Evolutionary conservation across 768 basidiomycete genomes (phyloP).

Genomic region (Cyclocybe aegerita): DNA sequence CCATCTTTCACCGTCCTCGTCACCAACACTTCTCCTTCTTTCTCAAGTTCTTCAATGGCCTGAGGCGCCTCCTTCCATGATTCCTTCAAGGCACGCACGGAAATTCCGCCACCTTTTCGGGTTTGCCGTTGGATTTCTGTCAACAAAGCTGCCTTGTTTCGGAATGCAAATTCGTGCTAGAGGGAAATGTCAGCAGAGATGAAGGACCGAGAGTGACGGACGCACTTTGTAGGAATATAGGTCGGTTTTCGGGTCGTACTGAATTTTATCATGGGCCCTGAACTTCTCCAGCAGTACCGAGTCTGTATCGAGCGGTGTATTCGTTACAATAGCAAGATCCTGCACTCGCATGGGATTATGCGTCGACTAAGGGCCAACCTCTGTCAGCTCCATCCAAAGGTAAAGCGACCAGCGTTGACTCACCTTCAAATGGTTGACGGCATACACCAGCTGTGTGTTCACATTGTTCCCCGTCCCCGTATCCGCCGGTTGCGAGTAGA

Average conservation of each 20-base stretch:
- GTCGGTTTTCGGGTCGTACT: constrained; percentile 80
- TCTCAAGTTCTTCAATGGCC: constrained; percentile 87
- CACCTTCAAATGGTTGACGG: constrained; percentile 81
- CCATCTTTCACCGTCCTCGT: constrained; percentile 84
- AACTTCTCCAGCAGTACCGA: constrained; percentile 74
- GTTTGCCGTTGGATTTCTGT: constrained; percentile 87
- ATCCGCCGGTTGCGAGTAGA: constrained; percentile 87
- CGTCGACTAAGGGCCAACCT: constrained; percentile 43
- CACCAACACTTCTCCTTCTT: constrained; percentile 86
- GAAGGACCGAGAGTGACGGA: constrained; percentile 1
- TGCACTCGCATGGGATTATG: constrained; percentile 83
- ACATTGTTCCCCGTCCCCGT: constrained; percentile 79
- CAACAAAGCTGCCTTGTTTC: constrained; percentile 79
- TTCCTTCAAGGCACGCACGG: constrained; percentile 83
- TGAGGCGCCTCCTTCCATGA: constrained; percentile 87
- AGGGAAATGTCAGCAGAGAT: background rate
- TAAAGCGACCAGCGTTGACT: constrained; percentile 8
- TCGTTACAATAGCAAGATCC: constrained; percentile 81
- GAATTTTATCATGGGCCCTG: constrained; percentile 75
- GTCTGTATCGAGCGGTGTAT: constrained; percentile 76
- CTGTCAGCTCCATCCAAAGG: background rate
- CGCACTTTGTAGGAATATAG: constrained; percentile 84
- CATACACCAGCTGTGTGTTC: constrained; percentile 86
- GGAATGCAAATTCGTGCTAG: constrained; percentile 85
- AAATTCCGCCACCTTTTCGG: constrained; percentile 80